phyloP scores from a whole-genome alignment of 805 yeast species.

The Priceomyces castillae region DNA sequence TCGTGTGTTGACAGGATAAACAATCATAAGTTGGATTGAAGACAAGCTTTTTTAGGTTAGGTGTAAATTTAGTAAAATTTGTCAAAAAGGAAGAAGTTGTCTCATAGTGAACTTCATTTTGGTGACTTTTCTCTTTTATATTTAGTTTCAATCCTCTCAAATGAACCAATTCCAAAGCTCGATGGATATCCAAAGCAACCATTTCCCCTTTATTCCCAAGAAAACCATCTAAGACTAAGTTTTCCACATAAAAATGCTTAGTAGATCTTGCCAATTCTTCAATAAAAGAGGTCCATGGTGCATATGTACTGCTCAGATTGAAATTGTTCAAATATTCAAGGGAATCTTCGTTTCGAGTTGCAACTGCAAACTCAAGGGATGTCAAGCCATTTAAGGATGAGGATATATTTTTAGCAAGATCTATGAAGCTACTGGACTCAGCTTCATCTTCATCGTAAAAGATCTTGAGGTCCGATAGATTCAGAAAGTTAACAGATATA shows the following conservation, averaged over 20 bases:
- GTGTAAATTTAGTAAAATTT: constrained; percentile 9
- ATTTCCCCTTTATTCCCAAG: constrained; percentile 14
- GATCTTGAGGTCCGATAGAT: constrained; percentile 13
- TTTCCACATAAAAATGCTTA: constrained; percentile 7
- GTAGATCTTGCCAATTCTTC: constrained; percentile 5
- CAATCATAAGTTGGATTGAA: constrained; percentile 21
- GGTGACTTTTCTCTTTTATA: constrained; percentile 22
- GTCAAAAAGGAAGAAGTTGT: constrained; percentile 11
- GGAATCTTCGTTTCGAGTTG: constrained; percentile 9
- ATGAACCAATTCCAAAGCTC: constrained; percentile 12
- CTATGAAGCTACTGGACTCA: constrained; percentile 1
- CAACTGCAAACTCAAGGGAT: constrained; percentile 16
- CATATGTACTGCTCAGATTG: constrained; percentile 12
- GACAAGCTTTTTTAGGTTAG: constrained; percentile 8
- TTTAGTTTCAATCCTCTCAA: constrained; percentile 14
- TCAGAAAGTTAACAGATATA: constrained; percentile 5
- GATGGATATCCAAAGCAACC: constrained; percentile 9
- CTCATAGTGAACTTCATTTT: constrained; percentile 13
- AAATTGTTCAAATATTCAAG: constrained; percentile 15
- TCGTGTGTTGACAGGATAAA: constrained; percentile 17
- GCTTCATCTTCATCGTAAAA: constrained; percentile 10
- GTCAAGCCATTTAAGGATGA: constrained; percentile 7
- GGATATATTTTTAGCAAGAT: constrained; percentile 10
- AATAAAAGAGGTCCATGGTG: constrained; percentile 23
- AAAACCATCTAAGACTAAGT: constrained; percentile 23